Evolutionary conservation across 306 rosid species (phyloP), one percentile per base, ranked within the genome.

Genomic region (Begonia fuchsioides): DNA sequence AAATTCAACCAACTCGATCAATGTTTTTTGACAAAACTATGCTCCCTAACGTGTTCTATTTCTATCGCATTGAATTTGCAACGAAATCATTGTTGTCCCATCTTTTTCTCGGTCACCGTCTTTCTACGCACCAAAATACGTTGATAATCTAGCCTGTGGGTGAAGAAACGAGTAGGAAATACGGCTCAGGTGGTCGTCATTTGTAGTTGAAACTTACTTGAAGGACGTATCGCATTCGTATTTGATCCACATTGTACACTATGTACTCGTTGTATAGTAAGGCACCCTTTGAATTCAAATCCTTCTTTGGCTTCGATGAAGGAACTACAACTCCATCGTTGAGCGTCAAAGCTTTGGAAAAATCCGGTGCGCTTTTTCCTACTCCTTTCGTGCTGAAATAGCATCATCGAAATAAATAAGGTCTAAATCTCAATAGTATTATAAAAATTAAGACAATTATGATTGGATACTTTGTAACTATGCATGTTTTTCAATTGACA

Each of bases 161-260:
- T 40, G 12, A 41, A 41, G 14, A 41, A 41, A 41, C 12, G 12
- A 6, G 45, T 41, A n/a, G 12, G 2, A 10, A 1, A 10, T 41
- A 10, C n/a, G 13, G 3, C 15, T 64, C 44, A 1, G 13, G 63
- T 56, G 52, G 13, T 66, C 70, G 63, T 38, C 44, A 5, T 44
- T 61, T 72, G 63, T 70, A 85, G 49, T 75, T 69, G 83, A 85
- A 90, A 38, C 79, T 69, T 55, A 85, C 86, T 48, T 79, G 87
- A 71, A 79, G 64, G 47, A 81, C 58, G 59, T 85, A 90, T 32
- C 93, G 83, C 98, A 90, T 90, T 69, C 68, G 68, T 55, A 90
- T 75, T 69, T 90, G 98, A 14, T 85, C 87, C 55, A 75, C 86
- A 32, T 82, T 75, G 71, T 85, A 90, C 47, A 90, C 96, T 65